These are phyloP conservation scores for Claviceps africana DNA, from an alignment of 2,329 filamentous ascomycete genomes.

Conservation along the genomic window DNA sequence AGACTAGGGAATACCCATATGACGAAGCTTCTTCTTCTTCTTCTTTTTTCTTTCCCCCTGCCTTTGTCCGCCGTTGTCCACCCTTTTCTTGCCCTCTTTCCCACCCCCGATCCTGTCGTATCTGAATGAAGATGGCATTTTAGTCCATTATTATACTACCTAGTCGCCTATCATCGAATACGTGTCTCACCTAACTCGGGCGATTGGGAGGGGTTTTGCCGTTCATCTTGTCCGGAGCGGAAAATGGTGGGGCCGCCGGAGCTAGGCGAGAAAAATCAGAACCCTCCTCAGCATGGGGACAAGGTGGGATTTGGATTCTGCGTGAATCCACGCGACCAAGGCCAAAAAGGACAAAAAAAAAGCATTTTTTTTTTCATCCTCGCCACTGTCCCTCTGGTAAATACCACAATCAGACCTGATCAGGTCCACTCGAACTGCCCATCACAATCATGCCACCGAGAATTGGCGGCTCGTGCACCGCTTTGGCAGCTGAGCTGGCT, in stretches of 20 bases:
- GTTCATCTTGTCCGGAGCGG: background rate
- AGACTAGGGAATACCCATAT: background rate
- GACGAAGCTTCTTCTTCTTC: too few relatives aligned
- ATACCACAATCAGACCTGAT: background rate
- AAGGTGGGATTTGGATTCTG: background rate
- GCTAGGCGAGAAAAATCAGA: background rate
- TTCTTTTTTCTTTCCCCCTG: background rate
- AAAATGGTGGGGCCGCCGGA: conserved; percentile 3
- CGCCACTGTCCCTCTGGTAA: background rate
- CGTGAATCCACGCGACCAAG: background rate
- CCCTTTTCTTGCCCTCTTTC: background rate
- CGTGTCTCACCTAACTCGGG: too few relatives aligned
- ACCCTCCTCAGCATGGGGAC: background rate
- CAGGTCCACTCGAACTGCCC: background rate
- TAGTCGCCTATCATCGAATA: too few relatives aligned
- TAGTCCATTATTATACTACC: too few relatives aligned
- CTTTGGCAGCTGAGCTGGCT: conserved; percentile 12
- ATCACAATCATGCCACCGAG: conserved; percentile 6
- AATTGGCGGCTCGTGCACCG: conserved; percentile 15
- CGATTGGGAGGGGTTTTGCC: background rate
- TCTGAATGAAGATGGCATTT: too few relatives aligned
- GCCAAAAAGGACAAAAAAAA: background rate
- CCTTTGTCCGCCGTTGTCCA: background rate
- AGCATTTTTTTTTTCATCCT: too few relatives aligned
- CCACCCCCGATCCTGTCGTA: too few relatives aligned